These are phyloP conservation scores for Lenzites betulinus DNA, from an alignment of 768 basidiomycete species.

Conservation along the genomic window DNA sequence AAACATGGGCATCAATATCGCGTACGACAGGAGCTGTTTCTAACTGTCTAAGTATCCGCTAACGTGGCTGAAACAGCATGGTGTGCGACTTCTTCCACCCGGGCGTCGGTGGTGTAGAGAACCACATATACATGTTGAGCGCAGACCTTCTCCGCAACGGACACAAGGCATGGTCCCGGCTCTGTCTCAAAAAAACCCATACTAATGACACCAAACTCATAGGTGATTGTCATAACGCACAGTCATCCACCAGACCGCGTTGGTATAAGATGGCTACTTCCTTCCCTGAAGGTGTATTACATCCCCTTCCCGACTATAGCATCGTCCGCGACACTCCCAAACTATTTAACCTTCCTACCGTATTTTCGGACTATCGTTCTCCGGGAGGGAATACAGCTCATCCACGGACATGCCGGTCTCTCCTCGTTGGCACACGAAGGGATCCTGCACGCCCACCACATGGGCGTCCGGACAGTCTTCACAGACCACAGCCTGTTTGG, in stretches of 20 bases:
- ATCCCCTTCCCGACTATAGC: constrained; percentile 88
- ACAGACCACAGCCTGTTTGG: constrained; percentile 98
- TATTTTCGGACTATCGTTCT: constrained; percentile 88
- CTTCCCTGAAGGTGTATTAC: constrained; percentile 91
- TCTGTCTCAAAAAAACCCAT: too few relatives aligned
- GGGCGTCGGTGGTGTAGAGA: constrained; percentile 93
- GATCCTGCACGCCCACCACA: constrained; percentile 83
- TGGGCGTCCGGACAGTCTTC: constrained; percentile 90
- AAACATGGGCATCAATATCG: constrained; percentile 15
- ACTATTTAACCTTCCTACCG: constrained; percentile 90
- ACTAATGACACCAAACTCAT: background rate
- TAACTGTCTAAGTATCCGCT: background rate
- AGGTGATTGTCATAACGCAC: constrained; percentile 97
- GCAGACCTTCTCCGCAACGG: constrained; percentile 79
- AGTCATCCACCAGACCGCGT: constrained; percentile 83
- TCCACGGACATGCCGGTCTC: constrained; percentile 92
- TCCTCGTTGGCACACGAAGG: constrained; percentile 92
- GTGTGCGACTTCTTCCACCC: constrained; percentile 98
- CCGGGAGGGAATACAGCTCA: constrained; percentile 80
- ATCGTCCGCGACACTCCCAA: constrained; percentile 91
- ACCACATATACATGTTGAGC: constrained; percentile 91
- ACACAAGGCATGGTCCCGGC: constrained; percentile 64
- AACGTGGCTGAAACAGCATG: constrained; percentile 57
- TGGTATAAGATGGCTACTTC: constrained; percentile 87
- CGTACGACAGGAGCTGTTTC: background rate